Evolutionary conservation across 1,139 yeast species (phyloP).

Genomic region (Wickerhamomyces sp.): DNA sequence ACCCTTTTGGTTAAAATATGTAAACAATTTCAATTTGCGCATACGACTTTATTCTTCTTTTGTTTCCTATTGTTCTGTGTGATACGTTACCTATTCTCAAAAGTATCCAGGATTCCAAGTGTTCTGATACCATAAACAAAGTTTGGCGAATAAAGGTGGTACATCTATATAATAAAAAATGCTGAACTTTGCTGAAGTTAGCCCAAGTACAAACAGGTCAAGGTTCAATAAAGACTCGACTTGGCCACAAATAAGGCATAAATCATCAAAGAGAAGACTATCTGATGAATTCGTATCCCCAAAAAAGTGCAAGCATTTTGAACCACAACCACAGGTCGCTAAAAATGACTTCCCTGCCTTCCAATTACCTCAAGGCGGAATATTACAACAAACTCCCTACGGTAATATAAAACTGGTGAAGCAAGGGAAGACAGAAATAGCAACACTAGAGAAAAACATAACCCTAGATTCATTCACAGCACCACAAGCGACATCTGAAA

Average conservation of each 20-base stretch:
- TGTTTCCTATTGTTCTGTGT: background rate
- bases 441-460: conserved; percentile 14
- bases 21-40: conserved; percentile 1
- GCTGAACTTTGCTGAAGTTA: background rate
- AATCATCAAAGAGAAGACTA: conserved; percentile 12
- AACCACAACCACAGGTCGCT: background rate
- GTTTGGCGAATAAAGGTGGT: too few species aligned
- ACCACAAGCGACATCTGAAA: background rate
- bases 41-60: background rate
- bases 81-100: background rate
- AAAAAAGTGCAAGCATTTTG: conserved; percentile 5
- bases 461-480: conserved; percentile 10
- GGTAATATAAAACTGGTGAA: conserved; percentile 34
- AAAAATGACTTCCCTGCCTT: conserved; percentile 54
- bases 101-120: too few species aligned
- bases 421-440: conserved; percentile 13
- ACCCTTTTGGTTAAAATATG: conserved; percentile 1
- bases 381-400: conserved; percentile 60
- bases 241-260: background rate
- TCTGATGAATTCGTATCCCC: conserved; percentile 9
- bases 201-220: background rate
- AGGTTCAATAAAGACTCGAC: background rate
- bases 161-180: too few species aligned
- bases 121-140: background rate
- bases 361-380: conserved; percentile 62